Percentiles rank a stretch among this genome's conserved stretches.
phyloP scores from a whole-genome alignment of 1,284 basidiomycete genomes.

The Malassezia yamatoensis region DNA sequence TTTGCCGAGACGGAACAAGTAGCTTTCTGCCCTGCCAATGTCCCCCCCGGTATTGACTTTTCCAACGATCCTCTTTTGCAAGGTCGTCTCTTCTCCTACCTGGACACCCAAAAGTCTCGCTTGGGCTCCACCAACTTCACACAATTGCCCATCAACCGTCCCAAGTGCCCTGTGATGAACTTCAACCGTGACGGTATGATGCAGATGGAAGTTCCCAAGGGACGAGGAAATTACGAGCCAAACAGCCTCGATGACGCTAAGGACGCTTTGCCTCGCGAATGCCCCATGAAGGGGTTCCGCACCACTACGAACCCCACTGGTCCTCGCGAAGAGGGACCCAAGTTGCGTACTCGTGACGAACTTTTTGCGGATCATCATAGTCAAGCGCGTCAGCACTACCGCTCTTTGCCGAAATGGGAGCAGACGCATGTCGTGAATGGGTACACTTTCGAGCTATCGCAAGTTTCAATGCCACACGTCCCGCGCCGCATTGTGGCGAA shows the following conservation, averaged over 20 bases:
- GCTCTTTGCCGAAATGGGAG: constrained; percentile 5
- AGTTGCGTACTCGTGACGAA: constrained; percentile 13
- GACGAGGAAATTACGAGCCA: constrained; percentile 15
- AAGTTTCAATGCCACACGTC: constrained; percentile 7
- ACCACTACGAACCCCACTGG: constrained; percentile 1
- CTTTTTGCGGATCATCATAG: constrained; percentile 13
- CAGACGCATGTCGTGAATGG: constrained; percentile 6
- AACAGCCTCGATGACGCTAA: constrained; percentile 10
- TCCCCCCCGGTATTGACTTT: constrained; percentile 75
- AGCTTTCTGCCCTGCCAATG: constrained; percentile 76
- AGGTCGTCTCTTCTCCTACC: constrained; percentile 81
- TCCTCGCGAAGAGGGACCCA: constrained; percentile 8
- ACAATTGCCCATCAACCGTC: constrained; percentile 80
- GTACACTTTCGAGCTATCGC: constrained; percentile 8
- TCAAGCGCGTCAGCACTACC: constrained; percentile 9
- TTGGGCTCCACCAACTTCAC: constrained; percentile 68
- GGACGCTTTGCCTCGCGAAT: constrained; percentile 6
- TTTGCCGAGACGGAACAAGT: constrained; percentile 52
- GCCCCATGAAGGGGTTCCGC: constrained; percentile 3
- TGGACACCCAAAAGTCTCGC: constrained; percentile 50
- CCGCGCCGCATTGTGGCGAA: constrained; percentile 3
- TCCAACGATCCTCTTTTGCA: constrained; percentile 82
- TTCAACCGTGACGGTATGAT: constrained; percentile 58
- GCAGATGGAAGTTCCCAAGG: constrained; percentile 19
- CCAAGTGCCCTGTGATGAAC: constrained; percentile 61